phyloP scores from a whole-genome alignment of 257 asterid species.

The Gentiana straminea region DNA sequence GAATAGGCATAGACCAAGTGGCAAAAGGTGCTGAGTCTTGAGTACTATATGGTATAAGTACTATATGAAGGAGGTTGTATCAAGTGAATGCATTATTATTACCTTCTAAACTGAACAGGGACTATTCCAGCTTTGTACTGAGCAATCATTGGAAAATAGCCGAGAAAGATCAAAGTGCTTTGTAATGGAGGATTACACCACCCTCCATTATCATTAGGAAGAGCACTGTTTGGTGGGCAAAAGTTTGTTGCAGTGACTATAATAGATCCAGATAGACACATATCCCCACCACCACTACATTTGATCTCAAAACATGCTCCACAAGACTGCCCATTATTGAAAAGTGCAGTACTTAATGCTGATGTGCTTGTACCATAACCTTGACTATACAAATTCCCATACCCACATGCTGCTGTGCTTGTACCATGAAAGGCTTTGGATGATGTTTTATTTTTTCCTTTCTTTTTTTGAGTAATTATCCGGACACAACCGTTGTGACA shows the following conservation, averaged over 20 bases:
- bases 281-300: conserved; percentile 11
- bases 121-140: conserved; percentile 21
- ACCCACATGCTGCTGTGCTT: conserved; percentile 28
- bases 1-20: too few relatives aligned
- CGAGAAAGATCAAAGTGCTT: conserved; percentile 17
- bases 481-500: too few relatives aligned
- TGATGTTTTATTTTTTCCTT: too few relatives aligned
- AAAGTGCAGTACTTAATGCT: conserved; percentile 23
- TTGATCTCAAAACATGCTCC: conserved; percentile 24
- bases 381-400: conserved; percentile 18
- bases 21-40: too few relatives aligned
- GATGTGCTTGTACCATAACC: conserved; percentile 23
- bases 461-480: too few relatives aligned
- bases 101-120: conserved; percentile 22
- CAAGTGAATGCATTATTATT: too few relatives aligned
- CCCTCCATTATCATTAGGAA: conserved; percentile 14
- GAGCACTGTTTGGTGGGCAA: conserved; percentile 22
- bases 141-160: conserved; percentile 13
- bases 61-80: too few relatives aligned
- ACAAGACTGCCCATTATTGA: conserved; percentile 15
- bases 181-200: conserved; percentile 24
- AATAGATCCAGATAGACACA: conserved; percentile 15
- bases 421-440: too few relatives aligned
- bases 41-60: too few relatives aligned
- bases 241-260: conserved; percentile 20